These are phyloP conservation scores for Cyberlindnera veronae DNA, from an alignment of 805 yeast genomes.

Conservation along the genomic window DNA sequence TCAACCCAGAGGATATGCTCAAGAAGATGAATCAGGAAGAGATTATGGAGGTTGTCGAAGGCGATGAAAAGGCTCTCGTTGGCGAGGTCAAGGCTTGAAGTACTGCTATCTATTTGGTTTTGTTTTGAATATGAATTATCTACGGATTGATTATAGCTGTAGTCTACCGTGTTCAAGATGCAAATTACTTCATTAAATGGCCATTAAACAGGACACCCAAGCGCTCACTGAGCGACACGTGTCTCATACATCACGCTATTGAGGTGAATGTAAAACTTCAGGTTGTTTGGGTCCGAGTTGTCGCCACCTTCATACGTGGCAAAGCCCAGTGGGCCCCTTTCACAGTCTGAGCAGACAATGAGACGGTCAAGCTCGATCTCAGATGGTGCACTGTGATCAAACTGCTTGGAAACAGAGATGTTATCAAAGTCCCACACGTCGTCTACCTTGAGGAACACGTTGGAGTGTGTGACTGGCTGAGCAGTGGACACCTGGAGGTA, in stretches of 20 bases:
- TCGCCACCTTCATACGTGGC: conserved; percentile 38
- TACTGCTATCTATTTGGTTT: not conserved
- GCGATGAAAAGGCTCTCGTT: conserved; percentile 3
- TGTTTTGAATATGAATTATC: no score
- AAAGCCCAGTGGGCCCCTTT: conserved; percentile 73
- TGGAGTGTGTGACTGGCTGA: conserved; percentile 1
- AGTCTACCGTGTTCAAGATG: no score
- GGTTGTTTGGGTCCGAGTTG: conserved; percentile 34
- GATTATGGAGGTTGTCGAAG: conserved; percentile 16
- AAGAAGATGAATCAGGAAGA: conserved; percentile 19
- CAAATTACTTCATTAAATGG: no score
- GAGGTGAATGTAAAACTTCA: conserved; percentile 43
- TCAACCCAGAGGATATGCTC: conserved; percentile 21
- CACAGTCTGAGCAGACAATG: conserved; percentile 73
- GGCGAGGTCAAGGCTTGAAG: not conserved
- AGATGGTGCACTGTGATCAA: conserved; percentile 16
- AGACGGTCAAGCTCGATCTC: conserved; percentile 43
- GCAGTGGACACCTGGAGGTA: conserved; percentile 7
- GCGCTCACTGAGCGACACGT: no score
- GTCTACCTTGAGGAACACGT: conserved; percentile 39
- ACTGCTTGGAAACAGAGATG: conserved; percentile 59
- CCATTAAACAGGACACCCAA: no score
- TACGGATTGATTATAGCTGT: not conserved
- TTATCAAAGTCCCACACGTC: conserved; percentile 82
- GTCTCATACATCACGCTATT: conserved; percentile 43